Percentiles rank a stretch among this genome's conserved stretches.
These are phyloP conservation scores for Euphorbia corollata DNA, from an alignment of 441 rosid species.

Conservation along the genomic window DNA sequence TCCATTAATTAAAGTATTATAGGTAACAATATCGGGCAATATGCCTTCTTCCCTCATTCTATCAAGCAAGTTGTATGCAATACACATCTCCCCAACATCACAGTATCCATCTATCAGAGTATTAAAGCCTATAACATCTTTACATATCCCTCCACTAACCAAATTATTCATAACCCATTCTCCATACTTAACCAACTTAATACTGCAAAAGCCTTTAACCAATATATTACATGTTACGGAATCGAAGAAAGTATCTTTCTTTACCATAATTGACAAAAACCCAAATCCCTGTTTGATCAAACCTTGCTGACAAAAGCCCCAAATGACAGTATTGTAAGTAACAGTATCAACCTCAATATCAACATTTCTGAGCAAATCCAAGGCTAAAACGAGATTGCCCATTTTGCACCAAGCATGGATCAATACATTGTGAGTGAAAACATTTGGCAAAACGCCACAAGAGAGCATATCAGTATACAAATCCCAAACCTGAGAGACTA, in stretches of 20 bases:
- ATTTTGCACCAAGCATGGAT: slow-evolving; percentile 72
- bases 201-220: slow-evolving; percentile 66
- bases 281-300: slow-evolving; percentile 52
- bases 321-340: slow-evolving; percentile 63
- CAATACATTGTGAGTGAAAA: slow-evolving; percentile 60
- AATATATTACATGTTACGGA: slow-evolving; percentile 60
- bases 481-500: slow-evolving; percentile 42
- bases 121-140: slow-evolving; percentile 46
- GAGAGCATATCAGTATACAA: slow-evolving; percentile 54
- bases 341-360: slow-evolving; percentile 47
- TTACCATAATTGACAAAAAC: slow-evolving; percentile 67
- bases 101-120: slow-evolving; percentile 57
- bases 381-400: slow-evolving; percentile 49
- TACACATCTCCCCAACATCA: slow-evolving; percentile 36
- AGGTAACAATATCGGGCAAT: slow-evolving; percentile 48
- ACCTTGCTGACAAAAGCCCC: slow-evolving; percentile 72
- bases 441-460: slow-evolving; percentile 52
- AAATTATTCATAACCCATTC: slow-evolving; percentile 52
- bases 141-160: slow-evolving; percentile 35
- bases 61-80: slow-evolving; percentile 38
- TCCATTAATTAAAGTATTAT: slow-evolving; percentile 55
- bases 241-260: slow-evolving; percentile 51
- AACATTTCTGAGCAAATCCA: slow-evolving; percentile 48
- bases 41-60: slow-evolving; percentile 44
- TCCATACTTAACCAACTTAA: slow-evolving; percentile 44